phyloP scores from a whole-genome alignment of 495 filamentous ascomycete species.

The Aspergillus funiculosus region DNA sequence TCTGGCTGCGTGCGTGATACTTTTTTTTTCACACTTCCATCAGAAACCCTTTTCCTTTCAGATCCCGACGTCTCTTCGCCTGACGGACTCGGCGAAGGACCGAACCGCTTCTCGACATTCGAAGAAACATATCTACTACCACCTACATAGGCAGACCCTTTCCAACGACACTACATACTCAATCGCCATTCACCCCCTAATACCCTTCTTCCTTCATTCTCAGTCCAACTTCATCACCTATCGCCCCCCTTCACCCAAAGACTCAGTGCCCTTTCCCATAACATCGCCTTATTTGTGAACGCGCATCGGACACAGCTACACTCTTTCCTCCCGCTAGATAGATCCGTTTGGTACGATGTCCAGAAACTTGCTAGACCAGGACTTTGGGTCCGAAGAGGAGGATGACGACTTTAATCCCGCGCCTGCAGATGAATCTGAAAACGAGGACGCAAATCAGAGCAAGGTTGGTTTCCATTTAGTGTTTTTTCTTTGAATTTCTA shows the following conservation, averaged over 20 bases:
- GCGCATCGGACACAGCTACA: no score
- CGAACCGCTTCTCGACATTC: not conserved
- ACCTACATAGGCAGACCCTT: no score
- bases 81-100: slow-evolving; percentile 21
- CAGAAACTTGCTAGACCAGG: slow-evolving; percentile 45
- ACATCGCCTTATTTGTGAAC: no score
- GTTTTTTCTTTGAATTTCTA: not conserved
- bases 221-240: no score
- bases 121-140: no score
- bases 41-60: not conserved
- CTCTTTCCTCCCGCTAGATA: no score
- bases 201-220: no score
- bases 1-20: not conserved
- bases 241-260: not conserved
- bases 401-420: slow-evolving; percentile 79
- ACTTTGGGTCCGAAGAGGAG: slow-evolving; percentile 68
- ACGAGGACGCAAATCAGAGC: slow-evolving; percentile 44
- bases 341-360: slow-evolving; percentile 38
- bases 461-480: slow-evolving; percentile 29
- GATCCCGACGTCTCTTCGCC: slow-evolving; percentile 7
- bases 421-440: slow-evolving; percentile 61
- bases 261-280: no score
- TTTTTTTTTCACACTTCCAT: not conserved
- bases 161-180: no score
- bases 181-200: no score